phyloP scores from a whole-genome alignment of 441 rosid genomes.

The Brassica balearica region DNA sequence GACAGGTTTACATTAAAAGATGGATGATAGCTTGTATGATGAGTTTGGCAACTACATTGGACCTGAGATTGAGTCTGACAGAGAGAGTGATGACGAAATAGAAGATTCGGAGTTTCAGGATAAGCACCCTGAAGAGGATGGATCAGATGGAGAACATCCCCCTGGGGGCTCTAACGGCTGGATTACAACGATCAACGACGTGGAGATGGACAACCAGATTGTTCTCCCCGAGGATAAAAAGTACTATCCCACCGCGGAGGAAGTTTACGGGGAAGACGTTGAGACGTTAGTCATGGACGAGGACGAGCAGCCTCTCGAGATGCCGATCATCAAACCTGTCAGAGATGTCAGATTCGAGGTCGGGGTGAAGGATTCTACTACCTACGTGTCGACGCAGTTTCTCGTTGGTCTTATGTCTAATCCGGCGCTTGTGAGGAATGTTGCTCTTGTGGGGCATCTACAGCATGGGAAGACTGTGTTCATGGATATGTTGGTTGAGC shows the following conservation, averaged over 20 bases:
- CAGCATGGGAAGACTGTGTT: slow-evolving; percentile 94
- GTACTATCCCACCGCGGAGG: slow-evolving; percentile 96
- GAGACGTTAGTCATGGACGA: slow-evolving; percentile 97
- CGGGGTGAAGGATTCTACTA: slow-evolving; percentile 88
- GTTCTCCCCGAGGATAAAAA: slow-evolving; percentile 97
- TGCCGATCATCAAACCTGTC: slow-evolving; percentile 85
- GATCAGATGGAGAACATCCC: slow-evolving; percentile 66
- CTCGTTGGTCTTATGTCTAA: slow-evolving; percentile 95
- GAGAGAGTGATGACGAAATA: slow-evolving; percentile 73
- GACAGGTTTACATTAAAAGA: slow-evolving; percentile 39
- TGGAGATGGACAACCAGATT: slow-evolving; percentile 90
- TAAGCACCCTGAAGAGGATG: slow-evolving; percentile 57
- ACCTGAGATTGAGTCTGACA: slow-evolving; percentile 95
- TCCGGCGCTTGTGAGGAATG: slow-evolving; percentile 83
- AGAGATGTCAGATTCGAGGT: slow-evolving; percentile 83
- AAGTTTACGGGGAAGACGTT: slow-evolving; percentile 96
- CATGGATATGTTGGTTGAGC: slow-evolving; percentile 99
- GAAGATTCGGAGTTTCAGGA: slow-evolving; percentile 72
- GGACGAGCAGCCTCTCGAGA: slow-evolving; percentile 91
- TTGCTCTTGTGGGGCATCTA: slow-evolving; percentile 91
- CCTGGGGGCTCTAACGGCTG: slow-evolving; percentile 70
- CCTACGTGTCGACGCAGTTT: slow-evolving; percentile 90
- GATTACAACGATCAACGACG: slow-evolving; percentile 73
- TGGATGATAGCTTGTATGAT: slow-evolving; percentile 96
- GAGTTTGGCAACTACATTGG: slow-evolving; percentile 98